These are phyloP conservation scores for Capsaspora owczarzaki DNA, from an alignment of 78 protist species.

Conservation along the genomic window DNA sequence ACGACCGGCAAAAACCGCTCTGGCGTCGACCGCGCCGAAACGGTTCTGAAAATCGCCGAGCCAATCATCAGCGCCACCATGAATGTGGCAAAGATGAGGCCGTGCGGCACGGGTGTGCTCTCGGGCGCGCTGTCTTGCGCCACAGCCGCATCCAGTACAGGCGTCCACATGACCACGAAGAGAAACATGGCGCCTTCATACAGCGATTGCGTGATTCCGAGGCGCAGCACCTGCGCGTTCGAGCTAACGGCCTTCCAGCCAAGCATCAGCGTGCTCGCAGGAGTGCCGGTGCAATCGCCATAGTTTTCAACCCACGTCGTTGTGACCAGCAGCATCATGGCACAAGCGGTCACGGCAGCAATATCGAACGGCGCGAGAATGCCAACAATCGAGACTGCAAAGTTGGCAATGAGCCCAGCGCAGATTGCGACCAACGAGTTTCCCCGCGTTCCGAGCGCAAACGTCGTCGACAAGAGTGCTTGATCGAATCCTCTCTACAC, in stretches of 20 bases:
- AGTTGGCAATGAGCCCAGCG: constrained; percentile 67
- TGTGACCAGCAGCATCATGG: background rate
- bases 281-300: constrained; percentile 29
- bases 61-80: constrained; percentile 85
- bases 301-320: constrained; percentile 73
- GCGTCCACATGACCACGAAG: constrained; percentile 93
- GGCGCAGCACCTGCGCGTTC: background rate
- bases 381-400: constrained; percentile 43
- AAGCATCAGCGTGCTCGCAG: background rate
- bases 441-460: constrained; percentile 50
- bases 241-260: background rate
- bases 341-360: constrained; percentile 10
- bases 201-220: constrained; percentile 62
- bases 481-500: constrained; percentile 19
- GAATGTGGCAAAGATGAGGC: constrained; percentile 73
- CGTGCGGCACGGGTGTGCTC: constrained; percentile 37
- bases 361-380: constrained; percentile 78
- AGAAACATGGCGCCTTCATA: constrained; percentile 90
- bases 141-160: constrained; percentile 32
- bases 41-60: constrained; percentile 14
- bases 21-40: background rate
- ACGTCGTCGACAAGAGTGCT: constrained; percentile 53
- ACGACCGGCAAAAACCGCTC: background rate
- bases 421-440: constrained; percentile 72
- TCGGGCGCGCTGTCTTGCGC: background rate